phyloP scores from a whole-genome alignment of 139 green algal genomes.

The Coelastrella sp. region DNA sequence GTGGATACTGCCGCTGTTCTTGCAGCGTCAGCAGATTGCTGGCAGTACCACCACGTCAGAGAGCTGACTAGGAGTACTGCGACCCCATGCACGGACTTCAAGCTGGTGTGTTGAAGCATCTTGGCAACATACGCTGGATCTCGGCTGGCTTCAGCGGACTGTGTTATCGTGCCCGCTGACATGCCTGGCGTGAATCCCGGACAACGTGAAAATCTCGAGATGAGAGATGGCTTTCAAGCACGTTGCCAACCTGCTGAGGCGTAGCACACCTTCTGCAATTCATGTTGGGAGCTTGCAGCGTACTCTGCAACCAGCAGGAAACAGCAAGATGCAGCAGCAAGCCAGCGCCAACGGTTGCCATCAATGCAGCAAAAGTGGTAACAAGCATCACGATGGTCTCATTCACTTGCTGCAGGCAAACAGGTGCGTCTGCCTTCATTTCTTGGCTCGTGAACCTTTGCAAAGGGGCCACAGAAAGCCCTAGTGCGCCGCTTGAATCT shows the following conservation, averaged over 20 bases:
- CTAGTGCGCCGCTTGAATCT: not conserved
- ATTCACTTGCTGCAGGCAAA: constrained; percentile 2
- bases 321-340: not conserved
- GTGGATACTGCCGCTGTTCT: not conserved
- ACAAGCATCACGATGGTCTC: constrained; percentile 1
- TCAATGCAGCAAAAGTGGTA: not conserved
- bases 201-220: not conserved
- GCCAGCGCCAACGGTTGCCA: not conserved
- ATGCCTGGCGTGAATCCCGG: not conserved
- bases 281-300: not conserved
- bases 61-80: not conserved
- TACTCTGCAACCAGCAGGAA: not conserved
- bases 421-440: not conserved
- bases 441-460: not conserved
- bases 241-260: not conserved
- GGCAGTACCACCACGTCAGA: not conserved
- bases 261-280: not conserved
- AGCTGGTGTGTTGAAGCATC: not conserved
- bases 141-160: not conserved
- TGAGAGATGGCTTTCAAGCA: not conserved
- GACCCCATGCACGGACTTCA: not conserved
- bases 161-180: not conserved
- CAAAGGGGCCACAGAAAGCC: not conserved
- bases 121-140: not conserved
- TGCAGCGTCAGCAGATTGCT: not conserved